Percentiles rank a stretch among this genome's conserved stretches.
phyloP scores from a whole-genome alignment of 257 asterid genomes.

The Osmanthus fragrans region DNA sequence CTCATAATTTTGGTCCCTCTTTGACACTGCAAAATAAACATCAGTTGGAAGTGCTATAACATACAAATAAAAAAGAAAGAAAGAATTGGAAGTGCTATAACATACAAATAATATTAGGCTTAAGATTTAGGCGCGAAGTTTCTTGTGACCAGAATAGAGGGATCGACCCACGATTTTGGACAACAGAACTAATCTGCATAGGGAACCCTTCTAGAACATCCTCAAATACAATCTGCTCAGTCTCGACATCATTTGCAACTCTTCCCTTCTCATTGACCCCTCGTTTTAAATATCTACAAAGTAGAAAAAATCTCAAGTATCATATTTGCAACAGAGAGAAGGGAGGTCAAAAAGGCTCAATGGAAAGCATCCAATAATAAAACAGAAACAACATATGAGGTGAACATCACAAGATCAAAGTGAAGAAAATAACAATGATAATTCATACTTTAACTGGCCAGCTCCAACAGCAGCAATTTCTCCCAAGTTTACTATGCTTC shows the following conservation, averaged over 20 bases:
- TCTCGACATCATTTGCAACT: slow-evolving; percentile 98
- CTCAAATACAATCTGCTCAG: slow-evolving; percentile 84
- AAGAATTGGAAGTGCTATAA: slow-evolving; percentile 12
- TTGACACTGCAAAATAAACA: slow-evolving; percentile 68
- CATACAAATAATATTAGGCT: slow-evolving; percentile 95
- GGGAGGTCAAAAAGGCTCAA: slow-evolving; percentile 2
- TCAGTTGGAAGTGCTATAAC: slow-evolving; percentile 31
- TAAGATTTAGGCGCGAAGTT: slow-evolving; percentile 84
- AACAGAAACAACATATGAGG: background rate
- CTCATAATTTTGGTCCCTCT: slow-evolving; percentile 77
- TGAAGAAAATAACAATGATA: background rate
- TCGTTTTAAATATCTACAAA: slow-evolving; percentile 82
- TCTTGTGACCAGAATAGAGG: slow-evolving; percentile 99
- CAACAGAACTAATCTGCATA: slow-evolving; percentile 79
- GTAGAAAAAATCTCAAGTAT: slow-evolving; percentile 22
- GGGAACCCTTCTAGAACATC: slow-evolving; percentile 74
- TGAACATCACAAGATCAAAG: background rate
- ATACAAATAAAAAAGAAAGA: slow-evolving; percentile 84
- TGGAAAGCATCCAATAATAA: slow-evolving; percentile 9
- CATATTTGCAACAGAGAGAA: slow-evolving; percentile 12
- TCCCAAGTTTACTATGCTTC: background rate
- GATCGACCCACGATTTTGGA: slow-evolving; percentile 97
- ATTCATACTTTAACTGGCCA: background rate
- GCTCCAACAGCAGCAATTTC: background rate
- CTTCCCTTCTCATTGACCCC: slow-evolving; percentile 90